These are phyloP conservation scores for Xylariaceae sp. DNA, from an alignment of 2,329 filamentous ascomycete genomes.

Conservation along the genomic window DNA sequence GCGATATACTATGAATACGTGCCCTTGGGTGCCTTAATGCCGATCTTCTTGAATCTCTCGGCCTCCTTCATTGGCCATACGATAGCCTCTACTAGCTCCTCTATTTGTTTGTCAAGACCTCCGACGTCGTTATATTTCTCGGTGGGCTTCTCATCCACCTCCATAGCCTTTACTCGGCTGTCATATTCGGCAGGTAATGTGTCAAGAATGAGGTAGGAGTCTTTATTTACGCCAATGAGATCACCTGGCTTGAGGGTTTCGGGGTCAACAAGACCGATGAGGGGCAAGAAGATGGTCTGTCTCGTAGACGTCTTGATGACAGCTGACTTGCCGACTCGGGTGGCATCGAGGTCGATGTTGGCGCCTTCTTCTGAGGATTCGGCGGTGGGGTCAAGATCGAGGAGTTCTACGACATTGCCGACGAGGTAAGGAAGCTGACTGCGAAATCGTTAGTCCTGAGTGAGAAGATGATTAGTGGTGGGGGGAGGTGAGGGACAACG, in stretches of 20 bases:
- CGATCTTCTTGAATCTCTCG: slow-evolving; percentile 98
- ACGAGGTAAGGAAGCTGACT: slow-evolving; percentile 98
- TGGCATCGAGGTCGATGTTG: slow-evolving; percentile 97
- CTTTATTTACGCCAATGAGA: slow-evolving; percentile 97
- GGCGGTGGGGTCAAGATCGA: slow-evolving; percentile 92
- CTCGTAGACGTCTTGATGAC: slow-evolving; percentile 99
- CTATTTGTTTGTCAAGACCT: slow-evolving; percentile 97
- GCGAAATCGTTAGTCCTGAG: slow-evolving; percentile 15
- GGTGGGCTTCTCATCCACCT: slow-evolving; percentile 98
- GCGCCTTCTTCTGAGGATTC: slow-evolving; percentile 97
- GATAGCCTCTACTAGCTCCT: slow-evolving; percentile 95
- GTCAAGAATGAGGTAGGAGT: slow-evolving; percentile 95
- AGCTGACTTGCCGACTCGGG: slow-evolving; percentile 92
- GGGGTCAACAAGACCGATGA: slow-evolving; percentile 95
- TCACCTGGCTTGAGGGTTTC: slow-evolving; percentile 93
- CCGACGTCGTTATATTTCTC: slow-evolving; percentile 99
- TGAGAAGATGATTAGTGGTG: neutral
- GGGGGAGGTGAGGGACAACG: slow-evolving; percentile 24
- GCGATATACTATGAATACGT: too few relatives aligned
- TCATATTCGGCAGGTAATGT: slow-evolving; percentile 97
- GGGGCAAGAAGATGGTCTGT: slow-evolving; percentile 95
- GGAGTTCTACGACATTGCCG: slow-evolving; percentile 94
- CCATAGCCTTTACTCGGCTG: slow-evolving; percentile 98
- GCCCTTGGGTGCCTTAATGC: slow-evolving; percentile 99
- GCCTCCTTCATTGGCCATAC: slow-evolving; percentile 99